Percentiles rank a stretch among this genome's conserved stretches.
phyloP scores from a whole-genome alignment of 225 moss, liverwort and hornwort species.

The Thuidium tamariscinum region DNA sequence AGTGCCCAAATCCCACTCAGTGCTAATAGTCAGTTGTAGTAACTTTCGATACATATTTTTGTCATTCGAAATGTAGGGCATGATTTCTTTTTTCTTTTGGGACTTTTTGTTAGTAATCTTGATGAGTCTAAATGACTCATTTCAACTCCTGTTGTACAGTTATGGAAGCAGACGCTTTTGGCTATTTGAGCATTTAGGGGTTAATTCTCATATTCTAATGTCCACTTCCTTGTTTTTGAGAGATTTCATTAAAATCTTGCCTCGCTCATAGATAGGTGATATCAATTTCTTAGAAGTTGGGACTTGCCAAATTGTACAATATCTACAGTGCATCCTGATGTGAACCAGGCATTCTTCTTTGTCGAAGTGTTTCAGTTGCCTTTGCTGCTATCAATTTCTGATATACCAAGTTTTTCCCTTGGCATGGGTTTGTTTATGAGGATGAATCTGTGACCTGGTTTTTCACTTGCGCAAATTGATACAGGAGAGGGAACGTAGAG shows the following conservation, averaged over 20 bases:
- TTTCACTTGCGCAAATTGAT: neutral
- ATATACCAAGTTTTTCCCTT: neutral
- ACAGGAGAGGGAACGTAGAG: slow-evolving; percentile 75
- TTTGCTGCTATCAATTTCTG: neutral
- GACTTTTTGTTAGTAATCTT: neutral
- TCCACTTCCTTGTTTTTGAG: neutral
- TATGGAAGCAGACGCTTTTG: neutral
- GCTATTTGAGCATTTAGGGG: neutral
- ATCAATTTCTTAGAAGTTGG: neutral
- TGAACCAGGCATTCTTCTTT: neutral
- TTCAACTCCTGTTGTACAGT: neutral
- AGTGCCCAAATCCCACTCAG: neutral
- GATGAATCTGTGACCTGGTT: neutral
- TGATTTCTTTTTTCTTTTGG: neutral
- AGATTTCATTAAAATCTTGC: neutral
- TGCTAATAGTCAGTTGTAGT: too few relatives aligned
- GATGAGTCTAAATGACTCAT: neutral
- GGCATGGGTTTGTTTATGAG: neutral
- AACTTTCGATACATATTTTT: neutral
- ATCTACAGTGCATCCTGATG: neutral
- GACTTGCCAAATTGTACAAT: neutral
- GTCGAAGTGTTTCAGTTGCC: neutral
- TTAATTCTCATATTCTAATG: neutral
- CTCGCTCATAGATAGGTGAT: neutral
- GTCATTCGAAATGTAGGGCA: neutral